Evolutionary conservation across 306 rosid species (phyloP), one percentile per base, ranked within the genome.

Genomic region (Bauhinia variegata): DNA sequence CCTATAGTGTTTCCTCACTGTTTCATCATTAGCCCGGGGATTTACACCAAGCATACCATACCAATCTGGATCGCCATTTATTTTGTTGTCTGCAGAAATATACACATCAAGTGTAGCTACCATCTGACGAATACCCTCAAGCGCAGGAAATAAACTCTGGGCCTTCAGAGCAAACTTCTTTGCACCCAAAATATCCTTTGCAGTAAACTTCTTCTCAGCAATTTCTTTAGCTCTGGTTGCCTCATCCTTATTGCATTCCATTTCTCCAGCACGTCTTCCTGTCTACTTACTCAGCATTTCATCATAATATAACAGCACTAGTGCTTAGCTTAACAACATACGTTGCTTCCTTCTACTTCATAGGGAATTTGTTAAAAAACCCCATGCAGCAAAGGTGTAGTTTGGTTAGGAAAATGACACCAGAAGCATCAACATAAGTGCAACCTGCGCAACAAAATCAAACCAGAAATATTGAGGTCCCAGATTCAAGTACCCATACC

Each of bases 201-300:
- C 91, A 36, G 42, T 65, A 63, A 93, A 86, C 84, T 88, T 93
- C 84, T 73, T 85, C 84, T 88, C 97, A 0, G 98, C 95, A 18
- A 89, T 79, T 84, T 75, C 91, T 76, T 84, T 89, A 5, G 98
- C 96, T 74, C 92, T 83, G 63, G 67, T 63, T 17, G 97, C 98
- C 88, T 93, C 97, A 28, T 89, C 98, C 84, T 77, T 84, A 75
- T 93, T 93, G 77, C 98, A 93, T 67, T 93, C 98, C 98, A 93
- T 93, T 75, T 61, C 65, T 37, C 71, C 53, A 30, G 56, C 50
- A 55, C 19, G 67, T 28, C 61, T 71, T 53, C 66, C 55, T 0
- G 33, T 60, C 51, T 44, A 75, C 51, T 54, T 56, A 23, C 60
- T 78, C 62, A 64, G 73, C 17, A 65, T 12, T 23, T 60, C 39